These are phyloP conservation scores for Clarireedia hainanense DNA, from an alignment of 2,329 filamentous ascomycete species.

Conservation along the genomic window DNA sequence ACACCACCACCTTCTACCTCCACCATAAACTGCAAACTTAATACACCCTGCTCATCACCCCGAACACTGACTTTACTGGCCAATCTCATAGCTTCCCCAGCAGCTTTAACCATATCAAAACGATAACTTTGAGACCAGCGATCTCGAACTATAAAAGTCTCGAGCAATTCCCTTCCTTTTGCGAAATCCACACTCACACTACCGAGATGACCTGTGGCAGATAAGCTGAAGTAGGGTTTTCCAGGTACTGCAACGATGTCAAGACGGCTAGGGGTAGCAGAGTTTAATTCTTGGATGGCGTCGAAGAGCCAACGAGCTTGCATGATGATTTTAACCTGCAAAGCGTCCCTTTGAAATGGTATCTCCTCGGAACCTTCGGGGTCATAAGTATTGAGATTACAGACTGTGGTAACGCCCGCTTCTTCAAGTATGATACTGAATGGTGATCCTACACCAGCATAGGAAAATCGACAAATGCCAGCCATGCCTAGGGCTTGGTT, in stretches of 20 bases:
- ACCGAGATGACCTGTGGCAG: conserved; percentile 52
- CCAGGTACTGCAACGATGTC: conserved; percentile 53
- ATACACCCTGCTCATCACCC: conserved; percentile 78
- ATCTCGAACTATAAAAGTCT: conserved; percentile 61
- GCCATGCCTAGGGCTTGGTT: conserved; percentile 75
- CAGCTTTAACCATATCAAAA: conserved; percentile 78
- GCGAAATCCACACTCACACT: conserved; percentile 60
- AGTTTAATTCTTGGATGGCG: conserved; percentile 58
- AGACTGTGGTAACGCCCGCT: conserved; percentile 78
- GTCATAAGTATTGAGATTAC: conserved; percentile 82
- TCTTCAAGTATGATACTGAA: conserved; percentile 84
- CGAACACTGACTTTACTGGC: conserved; percentile 89
- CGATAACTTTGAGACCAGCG: conserved; percentile 68
- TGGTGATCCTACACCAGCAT: conserved; percentile 64
- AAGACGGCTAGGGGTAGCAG: conserved; percentile 58
- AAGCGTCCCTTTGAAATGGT: conserved; percentile 71
- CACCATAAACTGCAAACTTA: conserved; percentile 95
- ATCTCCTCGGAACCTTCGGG: conserved; percentile 71
- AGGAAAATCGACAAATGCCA: conserved; percentile 79
- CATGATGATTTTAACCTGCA: conserved; percentile 94
- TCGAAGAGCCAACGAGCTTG: conserved; percentile 66
- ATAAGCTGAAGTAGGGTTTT: conserved; percentile 67
- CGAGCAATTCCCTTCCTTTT: conserved; percentile 58
- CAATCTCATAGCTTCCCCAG: conserved; percentile 84
- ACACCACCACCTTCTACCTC: conserved; percentile 65